Evolutionary conservation across 805 yeast species (phyloP).

Genomic region (Wickerhamomyces pijperi): DNA sequence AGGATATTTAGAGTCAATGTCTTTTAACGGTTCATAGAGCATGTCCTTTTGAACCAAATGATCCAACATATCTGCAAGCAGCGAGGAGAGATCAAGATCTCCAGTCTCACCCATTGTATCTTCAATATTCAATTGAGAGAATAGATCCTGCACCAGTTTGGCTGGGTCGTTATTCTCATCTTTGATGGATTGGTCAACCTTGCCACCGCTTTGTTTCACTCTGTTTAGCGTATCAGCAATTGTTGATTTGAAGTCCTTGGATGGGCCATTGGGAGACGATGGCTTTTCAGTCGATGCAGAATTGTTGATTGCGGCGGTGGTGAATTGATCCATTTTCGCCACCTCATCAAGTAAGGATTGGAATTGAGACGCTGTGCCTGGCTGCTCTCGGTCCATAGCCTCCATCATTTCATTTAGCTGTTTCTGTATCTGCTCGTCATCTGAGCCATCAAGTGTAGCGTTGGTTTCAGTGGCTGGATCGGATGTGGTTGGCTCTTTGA

Average conservation of each 20-base stretch:
- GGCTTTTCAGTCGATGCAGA: neutral
- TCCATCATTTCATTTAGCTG: constrained; percentile 18
- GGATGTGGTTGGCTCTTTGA: neutral
- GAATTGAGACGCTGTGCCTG: constrained; percentile 39
- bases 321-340: constrained; percentile 9
- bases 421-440: constrained; percentile 14
- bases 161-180: constrained; percentile 40
- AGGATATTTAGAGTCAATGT: constrained; percentile 62
- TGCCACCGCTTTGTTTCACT: constrained; percentile 63
- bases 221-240: constrained; percentile 74
- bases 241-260: constrained; percentile 49
- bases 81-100: constrained; percentile 47
- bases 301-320: too few species aligned
- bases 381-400: constrained; percentile 32
- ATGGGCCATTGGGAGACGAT: neutral
- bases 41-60: constrained; percentile 80
- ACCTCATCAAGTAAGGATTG: constrained; percentile 29
- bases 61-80: constrained; percentile 63
- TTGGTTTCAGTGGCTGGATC: constrained; percentile 12
- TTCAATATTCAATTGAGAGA: constrained; percentile 46
- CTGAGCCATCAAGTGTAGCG: constrained; percentile 19
- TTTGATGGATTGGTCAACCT: constrained; percentile 49
- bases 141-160: constrained; percentile 44
- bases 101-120: constrained; percentile 25
- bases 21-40: constrained; percentile 80